Percentiles rank a stretch among this genome's conserved stretches.
These are phyloP conservation scores for Rhizopogon sp. DNA, from an alignment of 768 basidiomycete genomes.

Conservation along the genomic window DNA sequence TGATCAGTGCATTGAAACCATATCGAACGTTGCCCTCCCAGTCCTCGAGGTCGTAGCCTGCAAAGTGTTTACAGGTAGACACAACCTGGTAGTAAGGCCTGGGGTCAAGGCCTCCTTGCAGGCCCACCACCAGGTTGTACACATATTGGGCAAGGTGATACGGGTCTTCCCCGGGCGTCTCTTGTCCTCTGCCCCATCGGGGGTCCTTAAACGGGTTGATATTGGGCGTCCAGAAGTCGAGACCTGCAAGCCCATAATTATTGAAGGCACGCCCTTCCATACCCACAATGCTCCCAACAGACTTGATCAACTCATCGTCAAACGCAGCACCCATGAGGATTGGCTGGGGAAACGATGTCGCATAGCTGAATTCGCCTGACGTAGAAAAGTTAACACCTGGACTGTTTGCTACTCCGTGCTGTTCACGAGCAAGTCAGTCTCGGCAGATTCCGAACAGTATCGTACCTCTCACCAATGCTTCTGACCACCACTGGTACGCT, in stretches of 20 bases:
- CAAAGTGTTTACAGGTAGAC: constrained; percentile 58
- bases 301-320: constrained; percentile 47
- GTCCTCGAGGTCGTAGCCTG: constrained; percentile 53
- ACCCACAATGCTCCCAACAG: constrained; percentile 45
- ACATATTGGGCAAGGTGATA: constrained; percentile 50
- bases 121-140: constrained; percentile 45
- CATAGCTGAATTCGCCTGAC: constrained; percentile 48
- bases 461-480: constrained; percentile 41
- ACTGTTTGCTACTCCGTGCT: constrained; percentile 54
- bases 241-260: constrained; percentile 45
- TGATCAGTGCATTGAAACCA: constrained; percentile 49
- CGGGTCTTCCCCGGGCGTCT: constrained; percentile 59
- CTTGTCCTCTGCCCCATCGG: constrained; percentile 59
- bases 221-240: constrained; percentile 57
- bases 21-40: constrained; percentile 48
- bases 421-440: background rate
- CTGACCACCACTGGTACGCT: constrained; percentile 57
- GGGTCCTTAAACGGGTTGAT: constrained; percentile 52
- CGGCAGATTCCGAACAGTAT: background rate
- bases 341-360: constrained; percentile 56
- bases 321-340: constrained; percentile 52
- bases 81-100: constrained; percentile 44
- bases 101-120: constrained; percentile 56
- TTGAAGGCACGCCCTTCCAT: constrained; percentile 57
- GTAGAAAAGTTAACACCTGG: constrained; percentile 47